Conservation (phyloP, 495 filamentous ascomycete genomes). For the Aspergillus egyptiacus region DNA sequence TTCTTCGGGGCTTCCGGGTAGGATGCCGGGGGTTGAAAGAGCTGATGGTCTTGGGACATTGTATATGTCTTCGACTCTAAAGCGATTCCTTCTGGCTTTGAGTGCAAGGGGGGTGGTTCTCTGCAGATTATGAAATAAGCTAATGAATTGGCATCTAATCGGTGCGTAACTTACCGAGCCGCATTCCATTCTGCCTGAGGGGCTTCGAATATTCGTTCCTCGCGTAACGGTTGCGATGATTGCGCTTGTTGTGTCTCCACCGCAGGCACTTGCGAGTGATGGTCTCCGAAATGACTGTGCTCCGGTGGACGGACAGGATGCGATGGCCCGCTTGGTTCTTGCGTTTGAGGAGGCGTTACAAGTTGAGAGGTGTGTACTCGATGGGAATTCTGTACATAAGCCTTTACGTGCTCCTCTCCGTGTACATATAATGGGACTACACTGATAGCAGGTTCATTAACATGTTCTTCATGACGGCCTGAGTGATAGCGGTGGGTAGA, state of each 20-base stretch:
- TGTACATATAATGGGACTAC: constrained; percentile 43
- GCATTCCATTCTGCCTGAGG: constrained; percentile 64
- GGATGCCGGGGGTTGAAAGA: constrained; percentile 65
- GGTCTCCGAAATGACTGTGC: constrained; percentile 9
- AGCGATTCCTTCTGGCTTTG: constrained; percentile 71
- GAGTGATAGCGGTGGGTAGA: not conserved
- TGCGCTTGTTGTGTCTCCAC: constrained; percentile 22
- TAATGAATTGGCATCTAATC: not conserved
- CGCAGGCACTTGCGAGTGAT: constrained; percentile 33
- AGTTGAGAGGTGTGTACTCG: constrained; percentile 6
- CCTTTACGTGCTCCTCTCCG: constrained; percentile 38
- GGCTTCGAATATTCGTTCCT: constrained; percentile 34
- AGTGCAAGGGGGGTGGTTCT: constrained; percentile 64
- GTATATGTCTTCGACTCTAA: constrained; percentile 66
- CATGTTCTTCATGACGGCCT: constrained; percentile 5
- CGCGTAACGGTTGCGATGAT: constrained; percentile 34
- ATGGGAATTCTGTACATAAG: constrained; percentile 25
- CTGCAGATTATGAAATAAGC: constrained; percentile 40
- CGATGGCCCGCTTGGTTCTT: constrained; percentile 3
- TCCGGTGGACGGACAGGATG: constrained; percentile 1
- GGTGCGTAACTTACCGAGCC: constrained; percentile 43
- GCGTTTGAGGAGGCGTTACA: constrained; percentile 7
- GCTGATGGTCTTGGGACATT: constrained; percentile 64
- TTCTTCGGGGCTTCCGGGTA: constrained; percentile 79
- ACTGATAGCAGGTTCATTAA: constrained; percentile 26